Evolutionary conservation across 176 grass and related monocot genomes (phyloP).

Genomic region (Tillandsia leiboldiana): DNA sequence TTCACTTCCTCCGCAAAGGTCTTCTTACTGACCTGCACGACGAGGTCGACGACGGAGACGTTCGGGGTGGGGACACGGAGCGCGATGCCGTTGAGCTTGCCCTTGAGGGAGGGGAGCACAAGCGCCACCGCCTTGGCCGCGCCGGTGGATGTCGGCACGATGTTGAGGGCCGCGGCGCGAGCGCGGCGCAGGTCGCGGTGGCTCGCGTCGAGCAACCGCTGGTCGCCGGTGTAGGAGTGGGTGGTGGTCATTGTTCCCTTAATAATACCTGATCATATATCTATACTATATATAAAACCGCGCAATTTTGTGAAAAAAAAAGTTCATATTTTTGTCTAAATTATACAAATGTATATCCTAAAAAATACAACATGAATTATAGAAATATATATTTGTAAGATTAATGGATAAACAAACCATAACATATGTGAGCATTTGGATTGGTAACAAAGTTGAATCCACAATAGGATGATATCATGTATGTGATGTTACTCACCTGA

Average conservation of each 20-base stretch:
- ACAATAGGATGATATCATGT: too few species aligned
- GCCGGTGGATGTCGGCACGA: slow-evolving; percentile 77
- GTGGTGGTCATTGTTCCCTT: slow-evolving; percentile 90
- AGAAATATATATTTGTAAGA: too few species aligned
- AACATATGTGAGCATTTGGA: too few species aligned
- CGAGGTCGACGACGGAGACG: slow-evolving; percentile 79
- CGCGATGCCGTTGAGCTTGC: slow-evolving; percentile 85
- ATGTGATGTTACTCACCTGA: too few species aligned
- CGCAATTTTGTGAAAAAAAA: not conserved
- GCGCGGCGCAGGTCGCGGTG: slow-evolving; percentile 76
- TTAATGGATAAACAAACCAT: too few species aligned
- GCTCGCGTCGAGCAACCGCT: slow-evolving; percentile 70
- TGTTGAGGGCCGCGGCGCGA: slow-evolving; percentile 76
- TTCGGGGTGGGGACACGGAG: slow-evolving; percentile 74
- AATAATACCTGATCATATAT: slow-evolving; percentile 47
- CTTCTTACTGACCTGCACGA: slow-evolving; percentile 69
- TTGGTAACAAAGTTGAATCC: too few species aligned
- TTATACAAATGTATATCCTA: not conserved
- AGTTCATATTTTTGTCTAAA: not conserved
- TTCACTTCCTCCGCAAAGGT: slow-evolving; percentile 81
- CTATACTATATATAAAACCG: not conserved
- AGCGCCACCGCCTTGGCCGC: slow-evolving; percentile 80
- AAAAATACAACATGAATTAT: too few species aligned
- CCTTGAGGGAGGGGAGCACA: slow-evolving; percentile 76
- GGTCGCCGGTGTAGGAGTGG: slow-evolving; percentile 83